Conservation (phyloP, 257 asterid species). For the Ligustrum vulgare region DNA sequence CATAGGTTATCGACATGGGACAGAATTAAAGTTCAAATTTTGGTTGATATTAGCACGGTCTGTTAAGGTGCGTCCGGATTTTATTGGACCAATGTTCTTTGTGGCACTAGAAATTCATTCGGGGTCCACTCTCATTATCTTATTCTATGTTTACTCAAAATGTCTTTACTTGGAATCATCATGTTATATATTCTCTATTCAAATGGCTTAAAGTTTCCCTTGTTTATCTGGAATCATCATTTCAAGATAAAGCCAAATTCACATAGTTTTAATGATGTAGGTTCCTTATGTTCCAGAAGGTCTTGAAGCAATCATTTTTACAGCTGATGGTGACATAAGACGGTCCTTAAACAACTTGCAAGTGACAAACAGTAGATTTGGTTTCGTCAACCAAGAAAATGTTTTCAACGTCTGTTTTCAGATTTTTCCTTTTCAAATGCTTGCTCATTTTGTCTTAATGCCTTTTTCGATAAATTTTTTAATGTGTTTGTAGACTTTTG, state of each 20-base stretch:
- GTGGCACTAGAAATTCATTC: neutral
- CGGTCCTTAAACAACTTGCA: slow-evolving; percentile 97
- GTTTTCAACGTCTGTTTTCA: slow-evolving; percentile 76
- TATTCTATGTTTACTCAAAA: neutral
- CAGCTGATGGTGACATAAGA: slow-evolving; percentile 99
- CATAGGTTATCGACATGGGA: too few species aligned
- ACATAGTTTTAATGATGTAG: slow-evolving; percentile 37
- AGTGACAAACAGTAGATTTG: slow-evolving; percentile 94
- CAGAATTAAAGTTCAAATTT: too few species aligned
- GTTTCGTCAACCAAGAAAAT: slow-evolving; percentile 91
- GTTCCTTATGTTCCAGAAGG: slow-evolving; percentile 96
- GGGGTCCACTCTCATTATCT: neutral
- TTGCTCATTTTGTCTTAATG: too few species aligned
- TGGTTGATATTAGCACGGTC: neutral
- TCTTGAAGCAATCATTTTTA: slow-evolving; percentile 93
- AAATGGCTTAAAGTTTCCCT: neutral
- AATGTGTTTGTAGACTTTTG: too few species aligned
- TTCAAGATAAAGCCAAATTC: neutral
- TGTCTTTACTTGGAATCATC: neutral
- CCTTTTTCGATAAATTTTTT: too few species aligned
- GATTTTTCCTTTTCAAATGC: too few species aligned
- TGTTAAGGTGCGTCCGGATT: neutral
- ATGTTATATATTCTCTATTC: slow-evolving; percentile 12
- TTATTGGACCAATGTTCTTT: neutral
- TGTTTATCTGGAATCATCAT: neutral